Evolutionary conservation across 2,329 filamentous ascomycete species (phyloP).

Genomic region (Alternaria sp.): DNA sequence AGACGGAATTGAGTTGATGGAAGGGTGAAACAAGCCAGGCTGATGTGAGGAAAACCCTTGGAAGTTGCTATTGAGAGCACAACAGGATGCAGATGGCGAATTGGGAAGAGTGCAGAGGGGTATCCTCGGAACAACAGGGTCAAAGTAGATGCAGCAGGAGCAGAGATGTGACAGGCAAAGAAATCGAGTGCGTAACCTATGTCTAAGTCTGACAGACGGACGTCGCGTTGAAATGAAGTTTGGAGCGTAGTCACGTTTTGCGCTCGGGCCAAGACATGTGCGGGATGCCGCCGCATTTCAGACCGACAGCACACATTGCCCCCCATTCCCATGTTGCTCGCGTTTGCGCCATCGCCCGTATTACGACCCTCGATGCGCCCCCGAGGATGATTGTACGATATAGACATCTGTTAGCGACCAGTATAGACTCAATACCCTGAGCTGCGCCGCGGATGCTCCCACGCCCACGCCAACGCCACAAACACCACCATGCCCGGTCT

Average conservation of each 20-base stretch:
- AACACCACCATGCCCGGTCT: conserved; percentile 58
- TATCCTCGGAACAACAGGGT: background rate
- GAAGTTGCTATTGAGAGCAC: conserved; percentile 24
- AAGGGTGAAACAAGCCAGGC: conserved; percentile 20
- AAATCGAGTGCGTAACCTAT: background rate
- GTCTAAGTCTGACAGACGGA: conserved; percentile 10
- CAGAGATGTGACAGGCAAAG: background rate
- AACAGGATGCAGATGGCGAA: conserved; percentile 20
- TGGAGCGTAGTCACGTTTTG: conserved; percentile 27
- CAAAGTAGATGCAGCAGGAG: background rate
- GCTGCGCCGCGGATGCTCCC: conserved; percentile 40
- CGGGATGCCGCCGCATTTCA: conserved; percentile 19
- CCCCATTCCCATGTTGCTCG: conserved; percentile 23
- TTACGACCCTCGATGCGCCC: conserved; percentile 38
- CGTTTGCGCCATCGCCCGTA: conserved; percentile 28
- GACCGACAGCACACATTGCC: conserved; percentile 25
- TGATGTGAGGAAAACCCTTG: conserved; percentile 31
- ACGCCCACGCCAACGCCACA: conserved; percentile 23
- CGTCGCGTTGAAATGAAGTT: conserved; percentile 19
- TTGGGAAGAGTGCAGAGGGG: conserved; percentile 5
- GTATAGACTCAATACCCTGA: conserved; percentile 48
- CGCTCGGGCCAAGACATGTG: conserved; percentile 29
- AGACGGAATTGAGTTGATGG: conserved; percentile 18
- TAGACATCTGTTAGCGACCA: conserved; percentile 48
- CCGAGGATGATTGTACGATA: conserved; percentile 53